Evolutionary conservation across 192 early-diverging fungal genomes (phyloP), one percentile per base, ranked within the genome.

Genomic region (Martensiomyces pterosporus): DNA sequence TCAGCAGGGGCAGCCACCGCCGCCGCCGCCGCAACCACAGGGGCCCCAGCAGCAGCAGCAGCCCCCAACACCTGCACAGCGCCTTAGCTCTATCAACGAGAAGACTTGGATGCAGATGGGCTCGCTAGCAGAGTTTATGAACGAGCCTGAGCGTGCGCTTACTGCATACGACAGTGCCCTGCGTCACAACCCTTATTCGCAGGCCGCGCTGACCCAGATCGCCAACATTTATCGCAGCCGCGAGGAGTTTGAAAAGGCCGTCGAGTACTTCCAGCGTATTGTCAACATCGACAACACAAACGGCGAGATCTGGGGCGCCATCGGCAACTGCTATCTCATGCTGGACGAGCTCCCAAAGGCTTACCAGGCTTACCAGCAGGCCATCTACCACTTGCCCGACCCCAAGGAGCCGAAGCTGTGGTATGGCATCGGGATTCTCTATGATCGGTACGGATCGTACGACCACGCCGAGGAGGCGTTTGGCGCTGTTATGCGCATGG

Each of bases 391-490:
- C 59, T 71, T 95, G 14, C 85, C 87, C 0, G 89, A 96, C 61
- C 85, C 90, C 35, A 93, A 90, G 86, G 97, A 97, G 56, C 92
- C 94, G 5, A 94, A 95, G 62, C 82, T 99, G 22, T 99, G 97
- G 97, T 99, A 97, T 54, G 94, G 94, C 9, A 97, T 97, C 39
- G 97, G 93, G 24, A 97, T 95, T 49, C 74, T 97, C 6, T 97
- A 99, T 55, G 94, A 97, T 59, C 85, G 93, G 22, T 99, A 95
- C 55, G 93, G 92, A 14, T 97, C 93, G 3, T 87, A 89, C 35
- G 93, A 99, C 45, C 88, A 93, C 60, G 97, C 97, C 6, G 93
- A 97, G 52, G 94, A 97, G 57, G 94, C 94, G 0, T 97, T 97
- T 51, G 75, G 88, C 1, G 89, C 91, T 1, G 96, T 94, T 15